phyloP scores from a whole-genome alignment of 1,284 basidiomycete genomes.

The Gomphus bonarii region DNA sequence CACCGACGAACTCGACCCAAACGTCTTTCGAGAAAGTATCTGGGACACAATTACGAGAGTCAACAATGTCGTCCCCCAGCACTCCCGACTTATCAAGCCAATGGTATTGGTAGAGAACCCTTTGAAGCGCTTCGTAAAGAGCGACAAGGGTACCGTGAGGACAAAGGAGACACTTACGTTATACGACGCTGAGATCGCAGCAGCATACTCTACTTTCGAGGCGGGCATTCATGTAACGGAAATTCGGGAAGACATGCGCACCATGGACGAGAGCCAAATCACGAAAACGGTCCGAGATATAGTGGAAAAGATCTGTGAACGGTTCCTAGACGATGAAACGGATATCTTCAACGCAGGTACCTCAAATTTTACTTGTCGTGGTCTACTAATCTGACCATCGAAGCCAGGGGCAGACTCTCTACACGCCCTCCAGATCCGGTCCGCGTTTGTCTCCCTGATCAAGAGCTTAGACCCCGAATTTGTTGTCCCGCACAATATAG shows the following conservation, averaged over 20 bases:
- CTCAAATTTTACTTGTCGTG: neutral
- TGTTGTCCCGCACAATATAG: slow-evolving; percentile 8
- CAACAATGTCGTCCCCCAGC: neutral
- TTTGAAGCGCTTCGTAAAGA: slow-evolving; percentile 18
- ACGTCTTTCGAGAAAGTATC: neutral
- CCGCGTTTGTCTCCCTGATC: neutral
- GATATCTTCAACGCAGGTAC: neutral
- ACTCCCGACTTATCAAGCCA: slow-evolving; percentile 5
- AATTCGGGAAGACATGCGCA: too few species aligned
- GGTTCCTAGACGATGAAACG: neutral
- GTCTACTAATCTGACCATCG: neutral
- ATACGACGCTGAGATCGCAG: slow-evolving; percentile 20
- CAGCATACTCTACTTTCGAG: slow-evolving; percentile 14
- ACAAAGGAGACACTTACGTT: slow-evolving; percentile 17
- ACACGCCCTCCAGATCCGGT: neutral
- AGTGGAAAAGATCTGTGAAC: neutral
- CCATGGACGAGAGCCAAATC: neutral
- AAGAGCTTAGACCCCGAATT: neutral
- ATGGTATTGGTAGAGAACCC: slow-evolving; percentile 17
- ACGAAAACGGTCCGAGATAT: neutral
- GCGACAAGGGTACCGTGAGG: slow-evolving; percentile 20
- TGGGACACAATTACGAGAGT: neutral
- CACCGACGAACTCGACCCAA: neutral
- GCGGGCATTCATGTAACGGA: neutral
- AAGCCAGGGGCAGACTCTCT: neutral